Evolutionary conservation across 202 grass and related monocot species (phyloP).

Genomic region (Bolboschoenoplectus hybrid): DNA sequence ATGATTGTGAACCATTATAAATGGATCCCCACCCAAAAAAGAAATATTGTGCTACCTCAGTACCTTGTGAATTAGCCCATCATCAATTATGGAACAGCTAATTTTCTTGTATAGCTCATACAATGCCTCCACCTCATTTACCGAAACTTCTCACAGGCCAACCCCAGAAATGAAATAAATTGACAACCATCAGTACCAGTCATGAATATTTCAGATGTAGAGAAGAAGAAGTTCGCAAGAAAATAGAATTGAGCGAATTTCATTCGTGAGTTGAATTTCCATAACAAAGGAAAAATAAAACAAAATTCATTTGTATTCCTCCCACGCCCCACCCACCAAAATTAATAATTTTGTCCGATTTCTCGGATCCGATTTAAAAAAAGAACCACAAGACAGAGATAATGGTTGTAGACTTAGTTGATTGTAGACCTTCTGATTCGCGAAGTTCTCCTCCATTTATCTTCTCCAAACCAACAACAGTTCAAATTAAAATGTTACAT

Average conservation of each 20-base stretch:
- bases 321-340: neutral
- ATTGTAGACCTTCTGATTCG: neutral
- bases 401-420: neutral
- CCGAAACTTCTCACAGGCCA: constrained; percentile 45
- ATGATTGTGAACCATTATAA: too few relatives aligned
- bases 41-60: constrained; percentile 3
- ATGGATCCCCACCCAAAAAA: too few relatives aligned
- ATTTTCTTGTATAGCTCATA: constrained; percentile 80
- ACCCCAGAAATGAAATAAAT: neutral
- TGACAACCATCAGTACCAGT: neutral
- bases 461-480: neutral
- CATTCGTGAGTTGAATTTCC: neutral
- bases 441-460: neutral
- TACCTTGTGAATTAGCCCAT: constrained; percentile 66
- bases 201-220: constrained; percentile 29
- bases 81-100: constrained; percentile 77
- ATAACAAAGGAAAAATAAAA: neutral
- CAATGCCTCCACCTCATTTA: constrained; percentile 79
- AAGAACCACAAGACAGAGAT: neutral
- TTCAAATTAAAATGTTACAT: neutral
- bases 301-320: neutral
- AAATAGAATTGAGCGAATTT: neutral
- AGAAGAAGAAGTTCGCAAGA: neutral
- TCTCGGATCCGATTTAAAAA: constrained; percentile 1
- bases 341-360: neutral